Evolutionary conservation across 805 yeast species (phyloP).

Genomic region (Yarrowia hollandica): DNA sequence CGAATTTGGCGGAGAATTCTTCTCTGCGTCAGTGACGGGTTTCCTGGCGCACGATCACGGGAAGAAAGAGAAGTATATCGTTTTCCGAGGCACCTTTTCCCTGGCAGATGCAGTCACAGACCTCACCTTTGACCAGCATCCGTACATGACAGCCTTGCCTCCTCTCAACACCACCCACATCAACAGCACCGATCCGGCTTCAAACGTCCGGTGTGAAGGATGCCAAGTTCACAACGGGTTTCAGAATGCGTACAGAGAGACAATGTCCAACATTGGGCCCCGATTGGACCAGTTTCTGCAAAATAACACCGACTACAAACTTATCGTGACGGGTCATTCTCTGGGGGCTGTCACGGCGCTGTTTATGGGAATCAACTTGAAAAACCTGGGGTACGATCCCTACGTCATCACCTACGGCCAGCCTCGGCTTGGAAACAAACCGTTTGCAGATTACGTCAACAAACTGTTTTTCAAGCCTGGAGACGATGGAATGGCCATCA

Average conservation of each 20-base stretch:
- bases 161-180: background rate
- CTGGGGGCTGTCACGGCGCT: conserved; percentile 70
- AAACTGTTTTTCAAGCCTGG: conserved; percentile 4
- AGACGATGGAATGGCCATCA: background rate
- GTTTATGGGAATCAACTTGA: conserved; percentile 60
- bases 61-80: conserved; percentile 3
- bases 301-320: conserved; percentile 50
- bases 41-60: conserved; percentile 1
- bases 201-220: background rate
- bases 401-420: conserved; percentile 59
- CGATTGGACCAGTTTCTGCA: too few relatives aligned
- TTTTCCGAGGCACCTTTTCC: conserved; percentile 4
- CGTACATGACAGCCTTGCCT: background rate
- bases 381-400: conserved; percentile 53
- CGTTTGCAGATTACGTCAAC: background rate
- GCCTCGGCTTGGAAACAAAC: conserved; percentile 60
- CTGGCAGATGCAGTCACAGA: background rate
- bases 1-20: conserved; percentile 6
- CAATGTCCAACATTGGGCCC: background rate
- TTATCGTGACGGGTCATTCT: conserved; percentile 69
- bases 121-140: background rate
- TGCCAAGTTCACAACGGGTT: conserved; percentile 6
- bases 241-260: conserved; percentile 5
- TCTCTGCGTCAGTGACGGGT: background rate
- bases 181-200: background rate